Conservation (phyloP, 805 yeast genomes). For the Candida xiaguanensis region DNA sequence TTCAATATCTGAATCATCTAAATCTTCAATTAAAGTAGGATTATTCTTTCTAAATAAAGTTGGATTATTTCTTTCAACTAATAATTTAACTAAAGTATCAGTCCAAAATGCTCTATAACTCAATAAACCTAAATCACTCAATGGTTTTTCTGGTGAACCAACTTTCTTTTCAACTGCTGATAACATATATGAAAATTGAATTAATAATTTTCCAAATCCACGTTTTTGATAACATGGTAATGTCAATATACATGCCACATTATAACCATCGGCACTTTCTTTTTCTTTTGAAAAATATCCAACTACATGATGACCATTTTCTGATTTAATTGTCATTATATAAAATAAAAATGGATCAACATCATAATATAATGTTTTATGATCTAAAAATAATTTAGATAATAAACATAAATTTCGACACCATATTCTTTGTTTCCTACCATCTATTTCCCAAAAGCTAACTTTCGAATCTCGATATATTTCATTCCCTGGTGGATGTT, state of each 20-base stretch:
- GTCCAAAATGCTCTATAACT: slow-evolving; percentile 97
- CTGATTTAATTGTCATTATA: slow-evolving; percentile 90
- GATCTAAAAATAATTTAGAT: slow-evolving; percentile 89
- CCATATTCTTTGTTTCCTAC: slow-evolving; percentile 94
- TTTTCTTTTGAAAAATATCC: slow-evolving; percentile 97
- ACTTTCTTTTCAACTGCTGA: slow-evolving; percentile 84
- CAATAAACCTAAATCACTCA: slow-evolving; percentile 88
- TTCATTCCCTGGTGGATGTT: slow-evolving; percentile 98
- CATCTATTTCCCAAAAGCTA: slow-evolving; percentile 96
- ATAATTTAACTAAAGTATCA: slow-evolving; percentile 71
- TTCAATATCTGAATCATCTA: slow-evolving; percentile 32
- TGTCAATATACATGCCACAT: slow-evolving; percentile 95
- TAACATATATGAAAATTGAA: slow-evolving; percentile 89
- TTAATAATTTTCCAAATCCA: slow-evolving; percentile 89
- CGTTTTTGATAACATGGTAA: slow-evolving; percentile 94
- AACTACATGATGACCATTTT: slow-evolving; percentile 89
- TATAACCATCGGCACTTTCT: slow-evolving; percentile 91
- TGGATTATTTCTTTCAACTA: slow-evolving; percentile 56
- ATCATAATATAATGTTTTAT: slow-evolving; percentile 93
- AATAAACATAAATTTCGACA: slow-evolving; percentile 90
- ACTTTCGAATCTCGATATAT: slow-evolving; percentile 90
- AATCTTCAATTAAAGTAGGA: slow-evolving; percentile 13
- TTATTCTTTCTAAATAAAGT: slow-evolving; percentile 35
- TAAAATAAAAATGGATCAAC: slow-evolving; percentile 97
- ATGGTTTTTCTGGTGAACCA: slow-evolving; percentile 97